Percentiles rank a stretch among this genome's conserved stretches.
phyloP scores from a whole-genome alignment of 2,329 filamentous ascomycete genomes.

The Cryphonectria nitschkei region DNA sequence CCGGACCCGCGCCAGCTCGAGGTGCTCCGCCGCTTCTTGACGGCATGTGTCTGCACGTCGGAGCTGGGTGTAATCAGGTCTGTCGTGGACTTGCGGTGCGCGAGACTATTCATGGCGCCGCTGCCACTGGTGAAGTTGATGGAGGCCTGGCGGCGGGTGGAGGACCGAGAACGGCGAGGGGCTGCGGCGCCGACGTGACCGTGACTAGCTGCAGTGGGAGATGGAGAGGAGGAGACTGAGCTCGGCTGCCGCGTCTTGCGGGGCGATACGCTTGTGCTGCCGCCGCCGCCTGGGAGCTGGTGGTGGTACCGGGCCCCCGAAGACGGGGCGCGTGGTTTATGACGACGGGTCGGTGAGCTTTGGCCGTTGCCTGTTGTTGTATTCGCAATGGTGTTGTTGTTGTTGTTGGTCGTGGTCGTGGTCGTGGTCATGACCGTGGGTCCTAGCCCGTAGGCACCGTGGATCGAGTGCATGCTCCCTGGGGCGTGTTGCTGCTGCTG shows the following conservation, averaged over 20 bases:
- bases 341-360: conserved; percentile 42
- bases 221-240: conserved; percentile 27
- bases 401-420: not conserved
- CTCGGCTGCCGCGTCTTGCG: conserved; percentile 46
- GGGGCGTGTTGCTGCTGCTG: conserved; percentile 22
- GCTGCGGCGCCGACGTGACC: conserved; percentile 27
- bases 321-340: conserved; percentile 57
- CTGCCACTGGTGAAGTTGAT: not conserved
- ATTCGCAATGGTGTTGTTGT: not conserved
- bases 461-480: conserved; percentile 24
- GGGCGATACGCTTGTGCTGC: conserved; percentile 40
- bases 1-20: conserved; percentile 16
- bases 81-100: conserved; percentile 26
- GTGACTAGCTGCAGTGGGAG: conserved; percentile 31
- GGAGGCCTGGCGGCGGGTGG: conserved; percentile 24
- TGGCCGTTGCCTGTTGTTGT: not conserved
- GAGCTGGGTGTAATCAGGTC: conserved; percentile 21
- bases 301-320: conserved; percentile 55
- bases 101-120: conserved; percentile 1
- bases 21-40: conserved; percentile 36
- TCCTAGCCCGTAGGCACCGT: conserved; percentile 8
- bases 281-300: conserved; percentile 33
- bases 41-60: conserved; percentile 25
- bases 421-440: not conserved
- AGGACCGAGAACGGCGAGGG: conserved; percentile 44